Conservation (phyloP, 2,329 filamentous ascomycete species). For the Ophiostoma pallidulum region DNA sequence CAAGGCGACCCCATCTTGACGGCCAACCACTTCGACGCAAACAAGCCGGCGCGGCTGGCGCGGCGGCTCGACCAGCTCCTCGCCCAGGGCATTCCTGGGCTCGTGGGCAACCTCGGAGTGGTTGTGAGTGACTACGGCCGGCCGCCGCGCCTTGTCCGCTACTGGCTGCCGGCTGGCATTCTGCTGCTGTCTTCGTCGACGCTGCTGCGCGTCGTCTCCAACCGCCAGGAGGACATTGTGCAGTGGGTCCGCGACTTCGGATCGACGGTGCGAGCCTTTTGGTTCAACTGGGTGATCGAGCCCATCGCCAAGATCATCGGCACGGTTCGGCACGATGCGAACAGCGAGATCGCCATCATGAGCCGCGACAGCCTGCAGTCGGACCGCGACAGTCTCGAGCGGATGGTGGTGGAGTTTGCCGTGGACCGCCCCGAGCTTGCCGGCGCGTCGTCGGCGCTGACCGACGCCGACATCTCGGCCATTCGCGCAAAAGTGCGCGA, state of each 20-base stretch:
- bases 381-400: conserved; percentile 83
- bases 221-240: conserved; percentile 64
- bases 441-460: conserved; percentile 42
- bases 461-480: conserved; percentile 59
- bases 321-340: conserved; percentile 87
- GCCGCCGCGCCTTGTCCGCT: conserved; percentile 66
- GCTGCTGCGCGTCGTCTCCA: conserved; percentile 67
- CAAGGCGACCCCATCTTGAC: conserved; percentile 52
- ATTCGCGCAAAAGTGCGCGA: conserved; percentile 75
- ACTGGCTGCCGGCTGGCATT: conserved; percentile 72
- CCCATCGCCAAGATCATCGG: conserved; percentile 73
- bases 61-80: conserved; percentile 62
- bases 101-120: conserved; percentile 46
- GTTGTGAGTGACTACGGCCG: conserved; percentile 60
- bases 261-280: conserved; percentile 75
- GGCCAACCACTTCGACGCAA: conserved; percentile 39
- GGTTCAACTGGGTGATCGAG: conserved; percentile 91
- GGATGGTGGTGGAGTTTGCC: conserved; percentile 97
- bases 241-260: conserved; percentile 75
- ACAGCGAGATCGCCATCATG: conserved; percentile 93
- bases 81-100: conserved; percentile 55
- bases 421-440: conserved; percentile 64
- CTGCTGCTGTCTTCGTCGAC: conserved; percentile 78
- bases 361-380: conserved; percentile 84
- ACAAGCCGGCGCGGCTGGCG: conserved; percentile 52